Evolutionary conservation across 1,139 yeast species (phyloP), one percentile per base, ranked within the genome.

Genomic region (Kodamaea derodonti): DNA sequence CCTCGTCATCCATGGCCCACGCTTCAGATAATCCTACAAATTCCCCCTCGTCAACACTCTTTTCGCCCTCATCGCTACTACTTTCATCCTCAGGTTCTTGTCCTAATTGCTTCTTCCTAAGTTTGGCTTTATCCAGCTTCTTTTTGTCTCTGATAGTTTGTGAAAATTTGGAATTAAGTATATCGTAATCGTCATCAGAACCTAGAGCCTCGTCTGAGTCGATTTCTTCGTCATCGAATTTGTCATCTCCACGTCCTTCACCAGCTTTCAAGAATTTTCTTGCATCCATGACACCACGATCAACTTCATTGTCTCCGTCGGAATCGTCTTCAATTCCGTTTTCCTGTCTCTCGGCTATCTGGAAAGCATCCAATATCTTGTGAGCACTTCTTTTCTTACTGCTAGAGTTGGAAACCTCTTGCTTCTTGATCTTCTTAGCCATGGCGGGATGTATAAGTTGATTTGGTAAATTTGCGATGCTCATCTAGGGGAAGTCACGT

Each of bases 1-100:
- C 82, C 29, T 56, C 61, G 24, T 80, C 88, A 53, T 85, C 95
- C 64, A 79, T 58, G 56, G 84, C 97, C 95, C 95, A 88, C 4
- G 86, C 90, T 47, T 82, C 88, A 6, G 95, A 84, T 31, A 88
- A 66, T 0, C 95, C 75, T 36, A 84, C 75, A 39, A 88, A 67
- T 47, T 86, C 84, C 24, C 62, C 65, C 54, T 86, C 95, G 49
- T 88, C 96, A 32, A 76, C 57, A 49, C 81, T 75, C 31, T 60
- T 64, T 44, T 75, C 80, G 58, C 10, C 70, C 69, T 34, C 64
- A 77, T 14, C 65, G 22, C 48, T 52, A 7, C 9, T 9, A 25
- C 42, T 35, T 6, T 39, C 43, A 10, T 38, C 39, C 9, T 39
- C 45, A 4, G 35, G 44, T 4, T 41, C 45, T 36, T 47, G 49